Base-by-base conservation (phyloP, 768 basidiomycete species). In the Scleroderma citrinum region DNA sequence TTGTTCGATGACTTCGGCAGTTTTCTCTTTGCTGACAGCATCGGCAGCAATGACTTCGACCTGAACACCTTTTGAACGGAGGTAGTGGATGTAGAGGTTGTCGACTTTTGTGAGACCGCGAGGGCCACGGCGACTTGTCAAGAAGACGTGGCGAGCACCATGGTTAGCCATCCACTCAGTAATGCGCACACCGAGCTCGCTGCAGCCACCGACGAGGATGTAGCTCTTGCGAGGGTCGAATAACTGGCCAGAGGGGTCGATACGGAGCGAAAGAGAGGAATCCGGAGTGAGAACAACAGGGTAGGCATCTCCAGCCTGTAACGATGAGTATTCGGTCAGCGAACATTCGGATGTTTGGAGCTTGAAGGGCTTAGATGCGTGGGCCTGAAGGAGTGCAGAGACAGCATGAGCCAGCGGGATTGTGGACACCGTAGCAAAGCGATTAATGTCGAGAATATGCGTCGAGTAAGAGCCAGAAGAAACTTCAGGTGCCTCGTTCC, bases 141-240 rank as follows among this genome's bases (percentile, higher is more conserved):
- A 32, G 49, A 69, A 58, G 21, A 69, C 51, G 21, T 63, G 61
- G 20, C 65, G 61, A 34, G 68, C 67, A 34, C 66, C 66, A 7
- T 51, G 68, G 16, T 54, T 50, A 5, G 50, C 59, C 67, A 69
- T 69, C 67, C 67, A 69, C 23, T 64, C 56, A 5, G 67, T 56
- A 14, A 69, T 61, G 19, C 59, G 57, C 20, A 62, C 49, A 39
- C 61, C 61, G 42, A 62, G 49, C 19, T 55, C 58, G 37, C 61
- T 56, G 36, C 51, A 48, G 35, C 61, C 61, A 23, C 61, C 61
- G 26, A 62, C 49, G 13, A 62, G 50, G 12, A 62, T 24, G 47
- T 62, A 62, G 16, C 53, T 54, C 54, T 62, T 62, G 41, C 52
- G 56, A 17, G 67, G 59, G 39, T 68, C 51, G 42, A 69, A 68